phyloP scores from a whole-genome alignment of 2,329 filamentous ascomycete species.

The Aspergillus clavatus region DNA sequence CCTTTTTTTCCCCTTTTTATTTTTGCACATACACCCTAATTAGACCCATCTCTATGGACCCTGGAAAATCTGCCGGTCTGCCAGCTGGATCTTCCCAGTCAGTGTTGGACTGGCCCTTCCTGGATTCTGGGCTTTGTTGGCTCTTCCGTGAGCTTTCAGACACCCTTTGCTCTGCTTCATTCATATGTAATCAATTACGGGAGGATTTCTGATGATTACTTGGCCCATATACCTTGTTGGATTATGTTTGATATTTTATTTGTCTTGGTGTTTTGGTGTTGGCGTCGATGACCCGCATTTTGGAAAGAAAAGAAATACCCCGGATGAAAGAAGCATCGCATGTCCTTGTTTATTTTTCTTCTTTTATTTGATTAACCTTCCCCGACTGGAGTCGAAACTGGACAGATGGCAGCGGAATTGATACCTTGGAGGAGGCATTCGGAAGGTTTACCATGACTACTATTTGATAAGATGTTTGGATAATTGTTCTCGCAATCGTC shows the following conservation, averaged over 20 bases:
- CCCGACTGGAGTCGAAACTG: conserved; percentile 9
- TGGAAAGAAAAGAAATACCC: conserved; percentile 10
- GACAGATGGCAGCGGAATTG: conserved; percentile 1
- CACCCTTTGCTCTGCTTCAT: conserved; percentile 9
- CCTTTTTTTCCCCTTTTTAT: conserved; percentile 12
- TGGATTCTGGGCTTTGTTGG: conserved; percentile 1
- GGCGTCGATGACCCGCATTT: conserved; percentile 4
- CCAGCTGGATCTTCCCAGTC: conserved; percentile 2
- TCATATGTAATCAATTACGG: conserved; percentile 9
- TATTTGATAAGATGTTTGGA: too few species aligned
- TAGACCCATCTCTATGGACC: conserved; percentile 8
- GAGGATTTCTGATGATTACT: neutral
- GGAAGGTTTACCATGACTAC: too few species aligned
- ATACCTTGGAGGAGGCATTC: conserved; percentile 1
- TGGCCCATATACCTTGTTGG: conserved; percentile 7
- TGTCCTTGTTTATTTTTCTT: conserved; percentile 1
- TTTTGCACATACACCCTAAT: conserved; percentile 18
- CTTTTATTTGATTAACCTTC: neutral
- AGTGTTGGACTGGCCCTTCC: neutral
- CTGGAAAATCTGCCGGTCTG: conserved; percentile 10
- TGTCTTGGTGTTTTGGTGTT: conserved; percentile 2
- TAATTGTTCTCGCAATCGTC: too few species aligned
- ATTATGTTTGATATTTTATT: conserved; percentile 4
- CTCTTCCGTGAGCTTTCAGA: conserved; percentile 4
- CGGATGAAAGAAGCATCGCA: conserved; percentile 7